Evolutionary conservation across 108 stramenopile genomes (phyloP).

Genomic region (Cyclostephanos invisitatus): DNA sequence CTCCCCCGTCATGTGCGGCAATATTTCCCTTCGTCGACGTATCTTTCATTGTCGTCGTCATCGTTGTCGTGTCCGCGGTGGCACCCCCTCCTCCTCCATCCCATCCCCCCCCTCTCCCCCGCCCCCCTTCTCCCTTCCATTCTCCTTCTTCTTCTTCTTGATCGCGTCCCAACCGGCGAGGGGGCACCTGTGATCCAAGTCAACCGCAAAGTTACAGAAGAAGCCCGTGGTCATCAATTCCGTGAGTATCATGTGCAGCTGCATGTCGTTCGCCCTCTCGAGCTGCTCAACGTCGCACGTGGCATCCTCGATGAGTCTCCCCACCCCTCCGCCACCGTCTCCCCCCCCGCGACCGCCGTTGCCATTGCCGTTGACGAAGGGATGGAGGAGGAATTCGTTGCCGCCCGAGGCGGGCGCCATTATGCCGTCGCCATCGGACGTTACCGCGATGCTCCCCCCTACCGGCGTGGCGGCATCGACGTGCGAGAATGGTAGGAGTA

Average conservation of each 20-base stretch:
- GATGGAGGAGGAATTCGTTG: neutral
- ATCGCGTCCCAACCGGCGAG: constrained; percentile 46
- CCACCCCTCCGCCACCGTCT: neutral
- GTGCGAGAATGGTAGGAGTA: neutral
- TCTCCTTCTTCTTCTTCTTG: constrained; percentile 22
- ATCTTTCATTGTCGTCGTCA: neutral
- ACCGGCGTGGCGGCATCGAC: neutral
- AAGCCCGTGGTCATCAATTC: constrained; percentile 77
- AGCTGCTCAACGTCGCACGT: constrained; percentile 84
- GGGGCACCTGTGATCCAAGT: constrained; percentile 79
- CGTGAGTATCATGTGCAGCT: constrained; percentile 75
- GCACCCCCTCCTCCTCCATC: constrained; percentile 8
- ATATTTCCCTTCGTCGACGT: neutral
- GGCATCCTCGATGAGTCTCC: constrained; percentile 77
- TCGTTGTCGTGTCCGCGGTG: neutral
- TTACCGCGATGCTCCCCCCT: neutral
- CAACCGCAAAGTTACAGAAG: constrained; percentile 82
- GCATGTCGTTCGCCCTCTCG: constrained; percentile 86
- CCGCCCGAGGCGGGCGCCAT: neutral
- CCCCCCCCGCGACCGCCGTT: neutral
- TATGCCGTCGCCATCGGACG: no score
- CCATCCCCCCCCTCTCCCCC: neutral
- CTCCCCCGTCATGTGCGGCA: neutral
- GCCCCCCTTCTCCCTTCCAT: neutral
- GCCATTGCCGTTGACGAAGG: constrained; percentile 4